Base-by-base conservation (phyloP, 192 early-diverging fungal species). In the Borealophlyctis nickersoniae region DNA sequence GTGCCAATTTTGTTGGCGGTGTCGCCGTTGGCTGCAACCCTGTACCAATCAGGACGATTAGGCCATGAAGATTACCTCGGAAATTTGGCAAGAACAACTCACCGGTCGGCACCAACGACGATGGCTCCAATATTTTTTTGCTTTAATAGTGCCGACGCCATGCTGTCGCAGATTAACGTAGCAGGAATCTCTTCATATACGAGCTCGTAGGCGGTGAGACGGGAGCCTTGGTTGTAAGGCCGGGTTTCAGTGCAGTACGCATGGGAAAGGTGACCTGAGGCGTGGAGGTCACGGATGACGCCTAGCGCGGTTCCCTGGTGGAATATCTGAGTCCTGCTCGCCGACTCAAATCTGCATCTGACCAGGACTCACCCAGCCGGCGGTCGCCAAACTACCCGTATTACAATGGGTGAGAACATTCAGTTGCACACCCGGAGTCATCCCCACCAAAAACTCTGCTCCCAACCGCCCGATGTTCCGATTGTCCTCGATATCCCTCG, bases 1-100 rank as follows among this genome's bases (percentile, higher is more conserved):
- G 95, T 99, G 14, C 96, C 96, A 60, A 99, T 98, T 73, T 97
- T 99, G 77, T 98, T 98, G 30, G 95, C 94, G 0, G 95, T 98
- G 65, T 99, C 96, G 48, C 96, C 96, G 69, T 98, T 99, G 7
- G 86, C 85, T 4, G 95, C 92, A 1, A 99, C 93, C 22, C 80
- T 80, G 19, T 34, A 35, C 7, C 0, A n/a, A n/a, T n/a, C n/a
- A n/a, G n/a, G n/a, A n/a, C n/a, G n/a, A n/a, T n/a, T n/a, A n/a
- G n/a, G n/a, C n/a, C n/a, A n/a, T n/a, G n/a, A n/a, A n/a, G n/a
- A n/a, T n/a, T n/a, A n/a, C n/a, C n/a, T n/a, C n/a, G n/a, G n/a
- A n/a, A n/a, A n/a, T n/a, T n/a, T n/a, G n/a, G 19, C 28, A 48
- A 16, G 24, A 59, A n/a, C 29, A 16, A 5, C 52, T 9, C 58